Evolutionary conservation across 176 grass and related monocot genomes (phyloP).

Genomic region (Oryza meyeriana): DNA sequence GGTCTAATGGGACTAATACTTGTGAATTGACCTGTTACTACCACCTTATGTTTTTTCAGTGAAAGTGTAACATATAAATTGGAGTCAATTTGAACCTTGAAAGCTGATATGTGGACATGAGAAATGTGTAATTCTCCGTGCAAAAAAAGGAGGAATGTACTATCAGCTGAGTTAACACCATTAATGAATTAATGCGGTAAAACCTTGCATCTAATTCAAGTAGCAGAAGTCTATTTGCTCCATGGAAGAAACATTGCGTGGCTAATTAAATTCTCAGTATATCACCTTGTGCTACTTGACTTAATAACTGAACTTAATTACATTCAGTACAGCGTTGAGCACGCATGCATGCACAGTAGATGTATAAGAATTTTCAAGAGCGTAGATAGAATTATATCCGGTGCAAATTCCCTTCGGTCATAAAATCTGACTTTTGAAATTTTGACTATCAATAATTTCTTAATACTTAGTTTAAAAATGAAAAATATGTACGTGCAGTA

Average conservation of each 20-base stretch:
- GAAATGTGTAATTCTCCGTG: neutral
- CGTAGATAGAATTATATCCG: neutral
- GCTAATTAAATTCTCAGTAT: neutral
- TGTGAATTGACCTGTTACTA: neutral
- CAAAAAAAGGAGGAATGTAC: neutral
- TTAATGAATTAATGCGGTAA: neutral
- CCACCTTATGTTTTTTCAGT: neutral
- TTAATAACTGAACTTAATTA: conserved; percentile 2
- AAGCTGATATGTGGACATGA: too few species aligned
- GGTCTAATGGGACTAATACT: too few species aligned
- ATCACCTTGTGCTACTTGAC: neutral
- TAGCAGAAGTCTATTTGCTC: neutral
- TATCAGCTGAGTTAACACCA: neutral
- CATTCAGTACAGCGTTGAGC: neutral
- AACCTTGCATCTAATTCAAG: too few species aligned
- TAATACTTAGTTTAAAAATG: too few species aligned
- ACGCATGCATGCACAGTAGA: neutral
- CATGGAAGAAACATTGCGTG: neutral
- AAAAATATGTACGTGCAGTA: too few species aligned
- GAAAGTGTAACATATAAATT: neutral
- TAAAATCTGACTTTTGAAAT: too few species aligned
- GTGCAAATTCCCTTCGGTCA: neutral
- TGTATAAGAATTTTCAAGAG: neutral
- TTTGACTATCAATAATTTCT: too few species aligned
- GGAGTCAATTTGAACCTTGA: too few species aligned